phyloP scores from a whole-genome alignment of 345 rosid species.

The Euphorbia tirucalli region DNA sequence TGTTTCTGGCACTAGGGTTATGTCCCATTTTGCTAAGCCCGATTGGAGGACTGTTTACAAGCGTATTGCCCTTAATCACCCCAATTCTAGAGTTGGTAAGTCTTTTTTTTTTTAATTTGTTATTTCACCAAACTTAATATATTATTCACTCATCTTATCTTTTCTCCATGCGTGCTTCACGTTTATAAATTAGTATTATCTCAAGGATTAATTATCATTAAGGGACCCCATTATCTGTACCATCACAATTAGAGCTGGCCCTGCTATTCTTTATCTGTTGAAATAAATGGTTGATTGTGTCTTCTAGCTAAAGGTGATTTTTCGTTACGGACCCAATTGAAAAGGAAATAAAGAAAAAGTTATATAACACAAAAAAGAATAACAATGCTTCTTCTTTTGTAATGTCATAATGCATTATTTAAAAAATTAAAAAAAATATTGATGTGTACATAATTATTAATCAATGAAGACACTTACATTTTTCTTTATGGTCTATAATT shows the following conservation, averaged over 20 bases:
- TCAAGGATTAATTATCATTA: background rate
- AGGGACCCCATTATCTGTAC: background rate
- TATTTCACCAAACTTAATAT: background rate
- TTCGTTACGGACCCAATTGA: conserved; percentile 4
- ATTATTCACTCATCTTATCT: no score
- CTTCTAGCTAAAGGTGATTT: background rate
- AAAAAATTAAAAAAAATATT: background rate
- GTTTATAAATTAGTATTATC: background rate
- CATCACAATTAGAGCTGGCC: background rate
- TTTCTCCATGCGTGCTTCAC: no score
- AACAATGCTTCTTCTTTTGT: background rate
- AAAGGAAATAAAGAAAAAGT: background rate
- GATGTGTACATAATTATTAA: background rate
- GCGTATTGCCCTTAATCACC: conserved; percentile 56
- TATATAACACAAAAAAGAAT: background rate
- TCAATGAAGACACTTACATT: background rate
- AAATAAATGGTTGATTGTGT: background rate
- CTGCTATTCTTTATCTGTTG: background rate
- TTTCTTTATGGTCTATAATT: background rate
- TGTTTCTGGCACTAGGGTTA: conserved; percentile 76
- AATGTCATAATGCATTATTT: no score
- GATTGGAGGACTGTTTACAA: conserved; percentile 74
- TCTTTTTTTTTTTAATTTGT: background rate
- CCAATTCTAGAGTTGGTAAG: conserved; percentile 66
- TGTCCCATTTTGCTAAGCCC: conserved; percentile 79